A percentile compares a stretch with the other conserved stretches of the same genome.
These are phyloP conservation scores for Venturia nashicola DNA, from an alignment of 2,329 filamentous ascomycete species.

Conservation along the genomic window DNA sequence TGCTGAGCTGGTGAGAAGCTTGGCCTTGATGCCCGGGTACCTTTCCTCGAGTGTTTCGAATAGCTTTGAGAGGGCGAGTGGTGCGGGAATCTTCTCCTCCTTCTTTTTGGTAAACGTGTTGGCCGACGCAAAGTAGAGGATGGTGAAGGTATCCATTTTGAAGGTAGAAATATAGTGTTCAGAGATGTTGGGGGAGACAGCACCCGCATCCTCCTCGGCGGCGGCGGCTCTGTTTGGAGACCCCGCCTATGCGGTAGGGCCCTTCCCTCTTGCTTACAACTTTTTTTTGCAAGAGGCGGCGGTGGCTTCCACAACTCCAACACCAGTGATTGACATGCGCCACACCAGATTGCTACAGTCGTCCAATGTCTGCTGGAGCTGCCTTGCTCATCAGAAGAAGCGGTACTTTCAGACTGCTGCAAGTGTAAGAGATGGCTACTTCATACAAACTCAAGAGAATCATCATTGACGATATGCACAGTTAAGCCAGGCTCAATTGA, in stretches of 20 bases:
- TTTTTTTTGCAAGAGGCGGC: neutral
- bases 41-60: slow-evolving; percentile 55
- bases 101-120: slow-evolving; percentile 58
- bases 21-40: slow-evolving; percentile 57
- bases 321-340: slow-evolving; percentile 7
- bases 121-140: slow-evolving; percentile 74
- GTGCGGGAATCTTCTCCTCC: slow-evolving; percentile 53
- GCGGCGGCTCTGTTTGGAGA: neutral
- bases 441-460: neutral
- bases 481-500: neutral
- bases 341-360: slow-evolving; percentile 1
- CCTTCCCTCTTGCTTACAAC: neutral
- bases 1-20: slow-evolving; percentile 59
- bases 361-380: slow-evolving; percentile 9
- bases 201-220: too few relatives aligned
- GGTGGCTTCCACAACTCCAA: neutral
- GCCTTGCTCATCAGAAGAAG: slow-evolving; percentile 2
- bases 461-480: neutral
- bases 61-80: slow-evolving; percentile 49
- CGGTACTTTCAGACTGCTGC: slow-evolving; percentile 1
- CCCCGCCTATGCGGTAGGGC: neutral
- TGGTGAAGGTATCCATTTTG: slow-evolving; percentile 44
- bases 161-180: too few relatives aligned
- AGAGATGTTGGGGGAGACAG: too few relatives aligned
- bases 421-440: neutral